Percentiles rank a stretch among this genome's conserved stretches.
Conservation (phyloP, 2,329 filamentous ascomycete genomes). For the Phialocephala sp. region DNA sequence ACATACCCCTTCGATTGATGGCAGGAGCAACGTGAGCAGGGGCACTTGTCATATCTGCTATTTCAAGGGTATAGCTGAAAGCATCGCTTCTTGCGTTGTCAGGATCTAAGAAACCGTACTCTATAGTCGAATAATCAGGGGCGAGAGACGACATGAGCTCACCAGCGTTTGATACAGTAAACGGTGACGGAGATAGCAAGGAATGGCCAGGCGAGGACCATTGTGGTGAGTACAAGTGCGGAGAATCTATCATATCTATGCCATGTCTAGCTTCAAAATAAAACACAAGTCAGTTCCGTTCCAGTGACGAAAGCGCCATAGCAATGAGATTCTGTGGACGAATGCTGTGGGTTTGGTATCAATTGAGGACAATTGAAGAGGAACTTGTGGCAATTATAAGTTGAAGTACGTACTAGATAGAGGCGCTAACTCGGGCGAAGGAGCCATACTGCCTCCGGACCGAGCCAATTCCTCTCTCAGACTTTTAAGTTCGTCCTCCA, state of each 20-base stretch:
- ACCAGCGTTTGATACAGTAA: conserved; percentile 21
- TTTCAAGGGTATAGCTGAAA: conserved; percentile 8
- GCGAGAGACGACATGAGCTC: conserved; percentile 19
- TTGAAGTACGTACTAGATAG: conserved; percentile 17
- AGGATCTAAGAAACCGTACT: conserved; percentile 15
- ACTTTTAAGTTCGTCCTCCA: conserved; percentile 56
- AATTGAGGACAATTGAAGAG: background rate
- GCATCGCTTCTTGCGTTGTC: conserved; percentile 16
- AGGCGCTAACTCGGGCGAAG: conserved; percentile 20
- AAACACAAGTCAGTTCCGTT: conserved; percentile 15
- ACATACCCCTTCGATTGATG: background rate
- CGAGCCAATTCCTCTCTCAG: conserved; percentile 34
- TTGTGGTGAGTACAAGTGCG: conserved; percentile 15
- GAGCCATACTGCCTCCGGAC: conserved; percentile 25
- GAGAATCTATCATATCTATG: conserved; percentile 18
- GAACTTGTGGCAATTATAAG: background rate
- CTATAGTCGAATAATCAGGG: conserved; percentile 18
- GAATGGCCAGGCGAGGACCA: conserved; percentile 16
- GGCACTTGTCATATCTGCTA: conserved; percentile 6
- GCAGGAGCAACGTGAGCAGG: conserved; percentile 12
- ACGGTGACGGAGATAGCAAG: conserved; percentile 1
- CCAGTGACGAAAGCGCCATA: background rate
- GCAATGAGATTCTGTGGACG: background rate
- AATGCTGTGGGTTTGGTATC: background rate
- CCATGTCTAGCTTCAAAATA: conserved; percentile 22